Percentiles rank a stretch among this genome's conserved stretches.
phyloP scores from a whole-genome alignment of 192 early-diverging fungal species.

The Backusella circina region DNA sequence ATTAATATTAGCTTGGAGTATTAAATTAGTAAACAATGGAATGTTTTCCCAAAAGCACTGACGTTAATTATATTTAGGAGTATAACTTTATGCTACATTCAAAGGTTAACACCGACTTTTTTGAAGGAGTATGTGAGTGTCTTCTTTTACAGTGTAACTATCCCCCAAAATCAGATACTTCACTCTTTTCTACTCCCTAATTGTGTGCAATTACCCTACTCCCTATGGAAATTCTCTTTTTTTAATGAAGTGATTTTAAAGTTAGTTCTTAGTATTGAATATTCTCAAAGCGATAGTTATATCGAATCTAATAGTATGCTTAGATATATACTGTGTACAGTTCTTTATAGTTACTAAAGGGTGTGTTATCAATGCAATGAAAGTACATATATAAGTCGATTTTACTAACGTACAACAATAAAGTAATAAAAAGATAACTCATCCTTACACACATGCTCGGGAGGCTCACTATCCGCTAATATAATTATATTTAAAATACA shows the following conservation, averaged over 20 bases:
- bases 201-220: neutral
- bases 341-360: neutral
- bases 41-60: neutral
- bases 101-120: neutral
- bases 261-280: neutral
- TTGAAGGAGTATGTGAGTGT: neutral
- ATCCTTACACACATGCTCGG: neutral
- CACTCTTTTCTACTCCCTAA: neutral
- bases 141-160: neutral
- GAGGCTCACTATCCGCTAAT: neutral
- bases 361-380: neutral
- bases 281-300: neutral
- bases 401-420: neutral
- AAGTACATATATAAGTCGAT: neutral
- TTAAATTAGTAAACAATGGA: neutral
- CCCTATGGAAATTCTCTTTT: neutral
- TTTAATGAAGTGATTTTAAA: neutral
- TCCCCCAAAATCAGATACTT: neutral
- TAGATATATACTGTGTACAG: neutral
- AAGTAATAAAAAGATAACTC: neutral
- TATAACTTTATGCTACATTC: neutral
- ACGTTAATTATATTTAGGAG: neutral
- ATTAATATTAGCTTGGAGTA: neutral
- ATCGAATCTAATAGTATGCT: neutral
- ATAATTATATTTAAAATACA: neutral